Evolutionary conservation across 2,329 filamentous ascomycete species (phyloP).

Genomic region (Fusarium sulawesiense): DNA sequence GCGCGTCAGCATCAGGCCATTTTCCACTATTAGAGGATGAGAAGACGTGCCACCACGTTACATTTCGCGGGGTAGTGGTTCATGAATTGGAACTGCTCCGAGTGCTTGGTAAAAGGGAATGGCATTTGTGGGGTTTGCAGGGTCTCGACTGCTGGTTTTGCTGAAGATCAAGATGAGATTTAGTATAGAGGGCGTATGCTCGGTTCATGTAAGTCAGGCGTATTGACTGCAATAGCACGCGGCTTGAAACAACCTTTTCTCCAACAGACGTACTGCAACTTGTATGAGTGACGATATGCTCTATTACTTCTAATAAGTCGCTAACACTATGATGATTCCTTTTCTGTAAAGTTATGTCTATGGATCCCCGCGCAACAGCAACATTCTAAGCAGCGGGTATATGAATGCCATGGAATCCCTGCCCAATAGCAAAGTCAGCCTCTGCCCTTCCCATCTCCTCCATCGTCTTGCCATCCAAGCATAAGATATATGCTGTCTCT

Average conservation of each 20-base stretch:
- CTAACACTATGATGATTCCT: neutral
- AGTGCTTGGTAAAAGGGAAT: conserved; percentile 7
- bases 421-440: conserved; percentile 67
- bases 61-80: conserved; percentile 45
- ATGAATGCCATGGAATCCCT: conserved; percentile 75
- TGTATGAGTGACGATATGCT: neutral
- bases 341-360: neutral
- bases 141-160: neutral
- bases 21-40: conserved; percentile 22
- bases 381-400: conserved; percentile 29
- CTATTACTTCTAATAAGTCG: neutral
- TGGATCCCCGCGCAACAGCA: neutral
- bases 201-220: neutral
- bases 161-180: neutral
- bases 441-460: conserved; percentile 73
- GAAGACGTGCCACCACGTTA: conserved; percentile 34
- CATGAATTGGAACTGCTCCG: conserved; percentile 8
- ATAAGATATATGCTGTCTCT: conserved; percentile 72
- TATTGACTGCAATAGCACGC: neutral
- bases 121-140: conserved; percentile 14
- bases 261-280: neutral
- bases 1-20: conserved; percentile 44
- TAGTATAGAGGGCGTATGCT: neutral
- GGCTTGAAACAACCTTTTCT: neutral
- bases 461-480: conserved; percentile 72